phyloP scores from a whole-genome alignment of 2,329 filamentous ascomycete species.

The Xylaria arbuscula region DNA sequence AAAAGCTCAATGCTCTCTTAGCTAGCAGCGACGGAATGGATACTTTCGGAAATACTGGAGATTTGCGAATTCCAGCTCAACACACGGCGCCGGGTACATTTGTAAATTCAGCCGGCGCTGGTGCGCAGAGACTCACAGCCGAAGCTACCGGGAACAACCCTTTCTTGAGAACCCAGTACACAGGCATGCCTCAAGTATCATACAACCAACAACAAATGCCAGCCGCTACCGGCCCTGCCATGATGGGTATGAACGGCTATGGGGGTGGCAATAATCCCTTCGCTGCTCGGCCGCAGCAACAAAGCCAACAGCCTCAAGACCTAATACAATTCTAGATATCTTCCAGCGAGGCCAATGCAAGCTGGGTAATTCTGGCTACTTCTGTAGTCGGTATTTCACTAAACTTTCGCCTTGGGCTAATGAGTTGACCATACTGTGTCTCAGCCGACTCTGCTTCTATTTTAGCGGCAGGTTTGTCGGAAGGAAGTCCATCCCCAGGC shows the following conservation, averaged over 20 bases:
- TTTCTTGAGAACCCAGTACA: slow-evolving; percentile 86
- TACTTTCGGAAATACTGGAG: slow-evolving; percentile 97
- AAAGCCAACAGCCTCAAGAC: slow-evolving; percentile 63
- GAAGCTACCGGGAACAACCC: slow-evolving; percentile 88
- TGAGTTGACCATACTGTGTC: slow-evolving; percentile 10
- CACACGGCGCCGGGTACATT: slow-evolving; percentile 97
- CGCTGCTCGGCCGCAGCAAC: slow-evolving; percentile 63
- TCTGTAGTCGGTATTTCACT: neutral
- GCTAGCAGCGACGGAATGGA: slow-evolving; percentile 92
- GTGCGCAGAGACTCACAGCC: slow-evolving; percentile 74
- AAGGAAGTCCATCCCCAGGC: neutral
- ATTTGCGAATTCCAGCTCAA: slow-evolving; percentile 93
- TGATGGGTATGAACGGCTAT: slow-evolving; percentile 66
- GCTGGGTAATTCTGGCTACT: neutral
- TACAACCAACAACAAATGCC: slow-evolving; percentile 65
- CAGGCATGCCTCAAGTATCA: slow-evolving; percentile 73
- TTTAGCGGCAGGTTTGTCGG: slow-evolving; percentile 13
- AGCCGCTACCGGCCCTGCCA: slow-evolving; percentile 67
- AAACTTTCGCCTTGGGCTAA: neutral
- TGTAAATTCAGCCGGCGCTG: slow-evolving; percentile 91
- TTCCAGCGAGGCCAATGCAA: slow-evolving; percentile 11
- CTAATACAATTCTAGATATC: slow-evolving; percentile 69
- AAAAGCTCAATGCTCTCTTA: slow-evolving; percentile 86
- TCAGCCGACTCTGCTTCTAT: slow-evolving; percentile 3
- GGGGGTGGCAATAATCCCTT: slow-evolving; percentile 66